Conservation (phyloP, 164 flowering plant genomes). For the Nelumbo lutea region DNA sequence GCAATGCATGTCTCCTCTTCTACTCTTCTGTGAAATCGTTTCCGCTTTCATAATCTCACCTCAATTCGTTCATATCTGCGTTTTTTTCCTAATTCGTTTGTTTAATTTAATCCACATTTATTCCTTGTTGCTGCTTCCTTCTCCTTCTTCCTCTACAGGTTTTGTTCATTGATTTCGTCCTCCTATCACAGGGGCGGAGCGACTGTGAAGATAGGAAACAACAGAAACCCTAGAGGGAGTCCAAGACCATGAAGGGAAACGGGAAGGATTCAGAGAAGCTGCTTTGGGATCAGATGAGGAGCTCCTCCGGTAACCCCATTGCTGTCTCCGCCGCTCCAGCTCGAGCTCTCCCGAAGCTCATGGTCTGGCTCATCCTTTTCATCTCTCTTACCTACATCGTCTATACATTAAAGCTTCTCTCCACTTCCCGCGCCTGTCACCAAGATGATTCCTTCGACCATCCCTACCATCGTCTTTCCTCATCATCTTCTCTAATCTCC, state of each 20-base stretch:
- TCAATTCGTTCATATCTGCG: no score
- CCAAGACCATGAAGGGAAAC: slow-evolving; percentile 32
- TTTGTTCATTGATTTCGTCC: neutral
- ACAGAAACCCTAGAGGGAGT: neutral
- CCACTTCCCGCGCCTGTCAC: slow-evolving; percentile 16
- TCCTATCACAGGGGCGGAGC: no score
- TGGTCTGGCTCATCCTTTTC: slow-evolving; percentile 59
- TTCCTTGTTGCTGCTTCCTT: no score
- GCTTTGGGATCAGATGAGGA: slow-evolving; percentile 40
- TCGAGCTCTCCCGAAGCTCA: slow-evolving; percentile 38
- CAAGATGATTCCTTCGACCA: neutral
- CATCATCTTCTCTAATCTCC: neutral
- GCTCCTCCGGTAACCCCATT: neutral
- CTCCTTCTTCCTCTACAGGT: neutral
- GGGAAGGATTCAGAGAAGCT: slow-evolving; percentile 40
- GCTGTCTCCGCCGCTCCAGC: slow-evolving; percentile 10
- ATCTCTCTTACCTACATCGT: slow-evolving; percentile 62
- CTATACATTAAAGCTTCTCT: slow-evolving; percentile 64
- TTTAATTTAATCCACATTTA: no score
- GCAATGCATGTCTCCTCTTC: no score
- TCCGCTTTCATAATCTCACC: no score
- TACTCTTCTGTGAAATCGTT: no score
- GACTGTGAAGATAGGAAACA: no score
- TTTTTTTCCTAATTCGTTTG: no score
- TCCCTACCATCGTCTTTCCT: slow-evolving; percentile 1